Evolutionary conservation across 768 basidiomycete genomes (phyloP).

Genomic region (Leccinum subgranulosum): DNA sequence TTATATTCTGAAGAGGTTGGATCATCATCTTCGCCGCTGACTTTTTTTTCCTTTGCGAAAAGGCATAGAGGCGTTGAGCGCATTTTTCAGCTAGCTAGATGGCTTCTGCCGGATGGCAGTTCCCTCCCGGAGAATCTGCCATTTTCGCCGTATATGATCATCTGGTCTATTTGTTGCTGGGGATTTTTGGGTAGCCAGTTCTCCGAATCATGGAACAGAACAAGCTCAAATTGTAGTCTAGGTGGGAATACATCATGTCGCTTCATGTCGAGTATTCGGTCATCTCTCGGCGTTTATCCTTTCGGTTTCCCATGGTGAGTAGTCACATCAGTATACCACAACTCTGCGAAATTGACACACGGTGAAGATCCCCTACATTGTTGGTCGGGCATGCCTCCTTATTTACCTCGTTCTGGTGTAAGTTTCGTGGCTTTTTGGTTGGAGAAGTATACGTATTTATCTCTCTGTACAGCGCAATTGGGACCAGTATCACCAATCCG

Average conservation of each 20-base stretch:
- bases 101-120: not conserved
- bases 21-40: not conserved
- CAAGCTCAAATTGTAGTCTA: not conserved
- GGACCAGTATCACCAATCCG: not conserved
- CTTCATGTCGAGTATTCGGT: constrained; percentile 15
- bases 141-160: not conserved
- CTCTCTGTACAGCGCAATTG: constrained; percentile 1
- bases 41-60: not conserved
- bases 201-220: not conserved
- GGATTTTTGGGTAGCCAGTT: constrained; percentile 18
- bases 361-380: constrained; percentile 22
- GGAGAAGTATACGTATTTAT: not conserved
- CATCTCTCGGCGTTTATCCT: constrained; percentile 10
- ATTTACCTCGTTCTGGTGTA: constrained; percentile 12
- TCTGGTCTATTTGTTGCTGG: constrained; percentile 10
- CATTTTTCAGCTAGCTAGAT: not conserved
- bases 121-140: not conserved
- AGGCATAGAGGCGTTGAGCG: not conserved
- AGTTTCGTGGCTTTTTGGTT: not conserved
- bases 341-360: not conserved
- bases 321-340: not conserved
- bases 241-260: constrained; percentile 24
- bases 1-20: not conserved
- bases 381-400: constrained; percentile 16
- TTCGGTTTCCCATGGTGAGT: constrained; percentile 22